phyloP scores from a whole-genome alignment of 441 rosid species.

The Euphorbia schlechtendalii region DNA sequence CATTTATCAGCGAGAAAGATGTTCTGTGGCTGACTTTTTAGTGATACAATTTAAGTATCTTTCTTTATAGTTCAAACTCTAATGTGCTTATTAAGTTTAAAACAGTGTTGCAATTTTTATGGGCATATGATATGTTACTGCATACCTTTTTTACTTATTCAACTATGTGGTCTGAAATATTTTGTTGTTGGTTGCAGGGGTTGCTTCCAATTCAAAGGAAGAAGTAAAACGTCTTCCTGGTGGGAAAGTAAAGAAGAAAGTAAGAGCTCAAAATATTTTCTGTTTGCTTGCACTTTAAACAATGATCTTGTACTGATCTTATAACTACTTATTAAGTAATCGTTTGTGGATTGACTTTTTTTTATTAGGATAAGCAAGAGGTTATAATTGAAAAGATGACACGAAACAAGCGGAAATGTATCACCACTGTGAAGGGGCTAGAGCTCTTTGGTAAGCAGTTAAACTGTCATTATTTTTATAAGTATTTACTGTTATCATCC shows the following conservation, averaged over 20 bases:
- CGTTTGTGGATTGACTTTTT: background rate
- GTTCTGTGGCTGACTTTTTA: background rate
- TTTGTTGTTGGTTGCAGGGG: slow-evolving; percentile 24
- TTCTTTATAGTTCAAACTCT: no score
- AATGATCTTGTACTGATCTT: background rate
- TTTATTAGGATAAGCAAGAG: slow-evolving; percentile 70
- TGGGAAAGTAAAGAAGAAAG: slow-evolving; percentile 93
- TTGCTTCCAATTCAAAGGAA: slow-evolving; percentile 43
- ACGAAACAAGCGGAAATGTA: slow-evolving; percentile 88
- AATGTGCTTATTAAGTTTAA: no score
- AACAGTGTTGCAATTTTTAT: background rate
- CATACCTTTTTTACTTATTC: background rate
- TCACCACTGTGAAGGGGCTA: slow-evolving; percentile 84
- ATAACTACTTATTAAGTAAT: slow-evolving; percentile 1
- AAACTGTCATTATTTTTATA: background rate
- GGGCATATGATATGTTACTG: background rate
- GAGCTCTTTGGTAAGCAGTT: slow-evolving; percentile 79
- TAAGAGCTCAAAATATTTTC: slow-evolving; percentile 17
- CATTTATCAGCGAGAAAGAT: background rate
- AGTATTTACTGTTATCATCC: background rate
- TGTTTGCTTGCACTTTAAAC: background rate
- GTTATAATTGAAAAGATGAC: slow-evolving; percentile 82
- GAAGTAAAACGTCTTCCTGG: slow-evolving; percentile 95
- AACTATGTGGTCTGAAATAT: background rate
- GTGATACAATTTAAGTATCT: background rate